phyloP scores from a whole-genome alignment of 1,139 yeast genomes.

The Arxiozyma slooffiae region DNA sequence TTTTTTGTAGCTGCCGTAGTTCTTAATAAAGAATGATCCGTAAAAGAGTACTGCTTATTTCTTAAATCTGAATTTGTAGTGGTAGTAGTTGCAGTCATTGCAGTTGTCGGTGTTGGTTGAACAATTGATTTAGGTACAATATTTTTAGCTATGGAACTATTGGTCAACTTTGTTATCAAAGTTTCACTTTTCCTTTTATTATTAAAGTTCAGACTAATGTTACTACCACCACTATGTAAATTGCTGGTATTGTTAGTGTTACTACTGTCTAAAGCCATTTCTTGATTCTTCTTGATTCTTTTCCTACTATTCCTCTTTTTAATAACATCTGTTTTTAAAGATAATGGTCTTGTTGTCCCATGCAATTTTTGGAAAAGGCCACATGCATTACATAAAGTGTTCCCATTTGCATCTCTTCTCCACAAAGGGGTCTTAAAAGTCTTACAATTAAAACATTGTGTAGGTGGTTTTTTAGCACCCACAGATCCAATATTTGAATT shows the following conservation, averaged over 20 bases:
- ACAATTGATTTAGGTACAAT: slow-evolving; percentile 9
- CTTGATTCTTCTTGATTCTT: slow-evolving; percentile 22
- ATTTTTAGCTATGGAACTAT: slow-evolving; percentile 6
- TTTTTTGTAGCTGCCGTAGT: too few species aligned
- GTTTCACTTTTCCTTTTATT: background rate
- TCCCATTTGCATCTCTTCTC: slow-evolving; percentile 88
- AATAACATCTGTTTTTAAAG: slow-evolving; percentile 78
- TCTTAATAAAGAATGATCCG: background rate
- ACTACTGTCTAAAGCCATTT: slow-evolving; percentile 1
- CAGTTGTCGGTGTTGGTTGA: slow-evolving; percentile 9
- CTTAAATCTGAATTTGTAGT: slow-evolving; percentile 7
- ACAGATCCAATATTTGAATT: slow-evolving; percentile 3
- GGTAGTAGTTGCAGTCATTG: slow-evolving; percentile 11
- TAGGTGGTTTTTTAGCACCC: slow-evolving; percentile 18
- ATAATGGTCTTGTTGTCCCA: slow-evolving; percentile 82
- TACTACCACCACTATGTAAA: background rate
- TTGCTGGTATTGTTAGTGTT: slow-evolving; percentile 2
- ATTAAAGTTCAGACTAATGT: background rate
- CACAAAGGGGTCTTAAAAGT: slow-evolving; percentile 88
- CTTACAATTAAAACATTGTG: slow-evolving; percentile 68
- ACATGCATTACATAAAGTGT: slow-evolving; percentile 87
- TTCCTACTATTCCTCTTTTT: slow-evolving; percentile 65
- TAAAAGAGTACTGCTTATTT: background rate
- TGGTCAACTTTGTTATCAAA: background rate
- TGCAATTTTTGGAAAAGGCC: slow-evolving; percentile 81